Evolutionary conservation across 2,329 filamentous ascomycete species (phyloP).

Genomic region (Botrytis tulipae): DNA sequence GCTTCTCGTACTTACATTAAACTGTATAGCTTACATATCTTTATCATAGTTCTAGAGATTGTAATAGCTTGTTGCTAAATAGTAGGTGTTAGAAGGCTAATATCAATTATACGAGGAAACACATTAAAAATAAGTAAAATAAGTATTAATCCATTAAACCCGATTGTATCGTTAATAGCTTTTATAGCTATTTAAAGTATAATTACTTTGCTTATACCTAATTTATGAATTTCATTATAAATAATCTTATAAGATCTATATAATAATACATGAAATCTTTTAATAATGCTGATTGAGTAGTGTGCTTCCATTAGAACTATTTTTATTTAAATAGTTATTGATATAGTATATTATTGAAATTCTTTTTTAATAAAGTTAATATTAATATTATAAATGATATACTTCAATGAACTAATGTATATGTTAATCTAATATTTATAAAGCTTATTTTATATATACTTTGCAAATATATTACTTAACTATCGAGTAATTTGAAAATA

Average conservation of each 20-base stretch:
- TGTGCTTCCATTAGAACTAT: fast-evolving
- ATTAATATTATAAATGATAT: too few relatives aligned
- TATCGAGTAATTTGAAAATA: too few relatives aligned
- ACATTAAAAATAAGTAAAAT: neutral
- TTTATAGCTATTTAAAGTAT: neutral
- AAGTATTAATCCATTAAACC: fast-evolving
- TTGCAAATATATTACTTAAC: too few relatives aligned
- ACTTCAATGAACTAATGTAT: fast-evolving
- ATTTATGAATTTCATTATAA: too few relatives aligned
- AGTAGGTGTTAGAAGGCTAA: fast-evolving
- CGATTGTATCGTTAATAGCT: neutral
- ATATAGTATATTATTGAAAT: too few relatives aligned
- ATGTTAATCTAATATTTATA: too few relatives aligned
- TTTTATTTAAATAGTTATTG: too few relatives aligned
- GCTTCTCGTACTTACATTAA: fast-evolving
- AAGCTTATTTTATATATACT: too few relatives aligned
- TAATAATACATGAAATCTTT: too few relatives aligned
- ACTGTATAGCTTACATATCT: fast-evolving
- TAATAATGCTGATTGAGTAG: too few relatives aligned
- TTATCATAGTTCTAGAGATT: neutral
- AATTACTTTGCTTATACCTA: fast-evolving
- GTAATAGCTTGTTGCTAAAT: fast-evolving
- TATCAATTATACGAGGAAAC: fast-evolving
- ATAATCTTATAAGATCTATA: too few relatives aligned
- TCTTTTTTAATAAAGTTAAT: too few relatives aligned